Evolutionary conservation across 1,284 basidiomycete genomes (phyloP).

Genomic region (Rugosomyces carneus): DNA sequence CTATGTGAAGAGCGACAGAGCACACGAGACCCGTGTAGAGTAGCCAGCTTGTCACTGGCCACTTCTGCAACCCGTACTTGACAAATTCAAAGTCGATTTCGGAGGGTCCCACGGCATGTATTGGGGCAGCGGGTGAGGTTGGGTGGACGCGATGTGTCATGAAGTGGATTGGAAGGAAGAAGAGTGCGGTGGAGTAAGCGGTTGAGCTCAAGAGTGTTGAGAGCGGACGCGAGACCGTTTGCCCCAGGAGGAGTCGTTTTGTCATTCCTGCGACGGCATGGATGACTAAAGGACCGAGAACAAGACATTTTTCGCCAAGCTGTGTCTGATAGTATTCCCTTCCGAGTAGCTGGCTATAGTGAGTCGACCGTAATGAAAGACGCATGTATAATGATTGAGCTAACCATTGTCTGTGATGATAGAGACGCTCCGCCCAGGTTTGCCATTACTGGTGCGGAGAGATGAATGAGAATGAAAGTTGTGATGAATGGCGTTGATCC

Average conservation of each 20-base stretch:
- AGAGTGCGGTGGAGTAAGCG: slow-evolving; percentile 45
- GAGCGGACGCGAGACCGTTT: slow-evolving; percentile 30
- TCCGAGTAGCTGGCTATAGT: slow-evolving; percentile 51
- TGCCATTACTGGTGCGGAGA: slow-evolving; percentile 62
- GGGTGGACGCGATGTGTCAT: slow-evolving; percentile 55
- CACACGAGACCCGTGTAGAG: slow-evolving; percentile 54
- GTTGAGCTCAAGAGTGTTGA: slow-evolving; percentile 45
- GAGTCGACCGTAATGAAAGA: no score
- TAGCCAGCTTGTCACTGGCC: slow-evolving; percentile 54
- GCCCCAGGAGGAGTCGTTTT: slow-evolving; percentile 44
- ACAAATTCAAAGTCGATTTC: slow-evolving; percentile 75
- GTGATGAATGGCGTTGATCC: slow-evolving; percentile 56
- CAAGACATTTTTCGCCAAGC: slow-evolving; percentile 56
- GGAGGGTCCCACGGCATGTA: slow-evolving; percentile 54
- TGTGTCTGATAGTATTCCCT: slow-evolving; percentile 74
- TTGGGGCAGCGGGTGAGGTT: slow-evolving; percentile 35
- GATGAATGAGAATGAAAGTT: slow-evolving; percentile 59
- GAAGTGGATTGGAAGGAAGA: slow-evolving; percentile 61
- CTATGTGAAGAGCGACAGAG: slow-evolving; percentile 47
- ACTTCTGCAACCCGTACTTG: slow-evolving; percentile 53
- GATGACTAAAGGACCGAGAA: slow-evolving; percentile 51
- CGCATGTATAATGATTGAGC: slow-evolving; percentile 16
- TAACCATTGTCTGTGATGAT: slow-evolving; percentile 66
- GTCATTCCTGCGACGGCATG: slow-evolving; percentile 51
- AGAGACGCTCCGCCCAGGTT: slow-evolving; percentile 60